Evolutionary conservation across 331 rosid species (phyloP).

Genomic region (Cydonia oblonga): DNA sequence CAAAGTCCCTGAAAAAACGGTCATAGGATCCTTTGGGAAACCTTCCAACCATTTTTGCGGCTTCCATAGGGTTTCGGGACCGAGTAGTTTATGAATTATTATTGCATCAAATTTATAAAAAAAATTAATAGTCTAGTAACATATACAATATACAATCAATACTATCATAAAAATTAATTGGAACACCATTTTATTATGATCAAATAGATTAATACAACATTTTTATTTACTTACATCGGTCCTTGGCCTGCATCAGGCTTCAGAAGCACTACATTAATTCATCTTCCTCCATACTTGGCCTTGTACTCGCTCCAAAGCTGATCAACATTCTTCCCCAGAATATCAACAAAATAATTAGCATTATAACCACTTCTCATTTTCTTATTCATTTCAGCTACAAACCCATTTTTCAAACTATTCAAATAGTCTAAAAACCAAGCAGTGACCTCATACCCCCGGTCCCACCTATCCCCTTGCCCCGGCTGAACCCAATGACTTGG

Average conservation of each 20-base stretch:
- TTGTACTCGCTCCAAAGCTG: slow-evolving; percentile 45
- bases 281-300: slow-evolving; percentile 19
- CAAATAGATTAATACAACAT: neutral
- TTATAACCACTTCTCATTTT: slow-evolving; percentile 26
- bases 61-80: too few relatives aligned
- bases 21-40: too few relatives aligned
- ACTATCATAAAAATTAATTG: neutral
- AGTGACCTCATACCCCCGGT: slow-evolving; percentile 40
- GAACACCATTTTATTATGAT: neutral
- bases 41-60: too few relatives aligned
- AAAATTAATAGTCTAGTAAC: neutral
- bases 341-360: slow-evolving; percentile 27
- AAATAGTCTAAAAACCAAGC: slow-evolving; percentile 40
- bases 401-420: slow-evolving; percentile 29
- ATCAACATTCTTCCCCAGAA: slow-evolving; percentile 35
- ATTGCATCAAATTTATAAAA: too few relatives aligned
- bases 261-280: neutral
- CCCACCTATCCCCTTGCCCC: slow-evolving; percentile 32
- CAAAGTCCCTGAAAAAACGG: too few relatives aligned
- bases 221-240: neutral
- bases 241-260: neutral
- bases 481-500: slow-evolving; percentile 32
- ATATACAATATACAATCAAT: neutral
- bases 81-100: too few relatives aligned
- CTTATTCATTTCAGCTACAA: slow-evolving; percentile 40